Evolutionary conservation across 2,329 filamentous ascomycete species (phyloP), one percentile per base, ranked within the genome.

Genomic region (Nemania abortiva): DNA sequence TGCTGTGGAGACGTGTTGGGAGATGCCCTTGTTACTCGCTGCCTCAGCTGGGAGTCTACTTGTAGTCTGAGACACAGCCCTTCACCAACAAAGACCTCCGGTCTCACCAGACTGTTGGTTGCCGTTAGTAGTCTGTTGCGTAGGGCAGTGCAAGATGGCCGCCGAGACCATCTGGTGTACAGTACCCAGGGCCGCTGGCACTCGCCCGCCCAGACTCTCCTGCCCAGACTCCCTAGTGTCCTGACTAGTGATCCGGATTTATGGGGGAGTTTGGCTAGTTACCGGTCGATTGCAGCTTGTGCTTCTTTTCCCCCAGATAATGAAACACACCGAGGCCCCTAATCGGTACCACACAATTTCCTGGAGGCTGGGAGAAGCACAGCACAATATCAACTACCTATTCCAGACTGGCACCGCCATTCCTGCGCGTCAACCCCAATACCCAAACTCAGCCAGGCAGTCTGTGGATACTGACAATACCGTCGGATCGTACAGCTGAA

Each of bases 301-400:
- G 47, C 47, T 22, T 49, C 22, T 49, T 6, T 18, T 18, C 20
- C 47, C n/a, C 22, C 47, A 49, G 22, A 5, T 31, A n/a, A 18
- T 53, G 50, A 31, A 53, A 53, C 18, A 50, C 24, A 31, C 24
- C 18, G 24, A 22, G 50, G 6, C 50, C 50, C 50, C 50, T 22
- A 31, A 53, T 53, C 6, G n/a, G 22, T 49, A 31, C 50, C 9
- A 31, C 22, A 57, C 45, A 29, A 34, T 47, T 24, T 57, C 53
- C 29, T 22, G 10, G 57, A 37, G 29, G 42, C 42, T 57, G 20
- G 39, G 24, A 15, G 22, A 50, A 50, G 24, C 24, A 15, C 22
- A 37, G 39, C 18, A 18, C 24, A 45, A 22, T 13, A 68, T 50
- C 55, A 29, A 42, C 50, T 31, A 24, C 20, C 37, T 50, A 34